phyloP scores from a whole-genome alignment of 208 protist species.

The Leishmania tarentolae region DNA sequence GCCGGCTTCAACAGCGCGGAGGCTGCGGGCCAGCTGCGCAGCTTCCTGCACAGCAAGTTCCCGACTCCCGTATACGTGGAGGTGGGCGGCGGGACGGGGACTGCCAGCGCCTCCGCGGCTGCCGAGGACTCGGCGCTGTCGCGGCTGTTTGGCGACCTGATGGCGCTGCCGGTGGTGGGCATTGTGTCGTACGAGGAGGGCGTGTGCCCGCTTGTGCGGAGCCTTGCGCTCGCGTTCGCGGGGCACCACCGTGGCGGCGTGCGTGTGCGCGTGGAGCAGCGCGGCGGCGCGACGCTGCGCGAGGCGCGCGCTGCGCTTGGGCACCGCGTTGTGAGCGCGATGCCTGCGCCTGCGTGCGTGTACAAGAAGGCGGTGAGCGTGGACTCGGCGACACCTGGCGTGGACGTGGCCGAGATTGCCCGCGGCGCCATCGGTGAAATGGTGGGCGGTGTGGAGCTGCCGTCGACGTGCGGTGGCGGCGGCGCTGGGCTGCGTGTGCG shows the following conservation, averaged over 20 bases:
- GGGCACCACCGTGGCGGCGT: constrained; percentile 37
- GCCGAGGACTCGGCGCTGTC: constrained; percentile 8
- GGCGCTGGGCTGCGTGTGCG: constrained; percentile 29
- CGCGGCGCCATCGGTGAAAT: not conserved
- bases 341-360: constrained; percentile 33
- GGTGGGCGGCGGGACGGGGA: not conserved
- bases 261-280: constrained; percentile 5
- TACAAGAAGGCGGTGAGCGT: constrained; percentile 9
- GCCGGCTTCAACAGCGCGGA: constrained; percentile 8
- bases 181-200: constrained; percentile 41
- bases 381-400: not conserved
- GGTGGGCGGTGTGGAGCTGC: constrained; percentile 17
- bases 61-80: constrained; percentile 31
- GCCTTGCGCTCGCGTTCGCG: constrained; percentile 43
- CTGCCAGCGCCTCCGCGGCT: not conserved
- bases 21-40: constrained; percentile 23
- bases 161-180: constrained; percentile 46
- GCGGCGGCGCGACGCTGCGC: constrained; percentile 13
- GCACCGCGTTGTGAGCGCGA: constrained; percentile 24
- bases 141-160: constrained; percentile 31
- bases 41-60: constrained; percentile 30
- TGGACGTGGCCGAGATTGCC: not conserved
- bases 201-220: constrained; percentile 53
- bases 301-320: constrained; percentile 17
- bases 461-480: constrained; percentile 13